Base-by-base conservation (phyloP, 371 early-diverging fungal genomes). In the Entomophthora muscae region DNA sequence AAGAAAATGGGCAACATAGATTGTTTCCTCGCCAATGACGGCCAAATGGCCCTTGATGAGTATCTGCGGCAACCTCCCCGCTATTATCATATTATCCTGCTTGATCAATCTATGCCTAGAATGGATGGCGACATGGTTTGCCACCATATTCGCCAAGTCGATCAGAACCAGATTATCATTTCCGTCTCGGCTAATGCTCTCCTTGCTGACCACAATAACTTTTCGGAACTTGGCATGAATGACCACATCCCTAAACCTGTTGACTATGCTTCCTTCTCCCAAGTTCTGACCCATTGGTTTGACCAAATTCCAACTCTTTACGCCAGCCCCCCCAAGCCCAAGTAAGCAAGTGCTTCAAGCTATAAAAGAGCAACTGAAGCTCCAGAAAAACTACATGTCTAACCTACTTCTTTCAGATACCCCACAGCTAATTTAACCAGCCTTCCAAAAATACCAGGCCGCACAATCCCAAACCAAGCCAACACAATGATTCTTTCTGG, bases 241-340 rank as follows among this genome's bases (percentile, higher is more conserved):
- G 62, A 61, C 26, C 42, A 52, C 27, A 61, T 61, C 3, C 13
- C 52, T 5, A 61, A 61, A 51, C 62, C 62, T 12, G 13, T 61
- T 12, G 27, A 12, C 3, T 42, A 7, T 28, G 3, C 12, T n/a
- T 3, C 13, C 7, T 42, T 61, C 13, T 7, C 32, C 32, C 5
- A 32, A n/a, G 13, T 32, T n/a, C 10, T 61, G 52, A 13, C 5
- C 5, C 32, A 52, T 23, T 61, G 62, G 62, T 22, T 54, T 29
- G 52, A 17, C 26, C 10, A 31, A 32, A n/a, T n/a, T n/a, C n/a
- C n/a, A n/a, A n/a, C n/a, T n/a, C n/a, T n/a, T n/a, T n/a, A n/a
- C n/a, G n/a, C n/a, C n/a, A n/a, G n/a, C n/a, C n/a, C n/a, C n/a
- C n/a, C n/a, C n/a, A n/a, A n/a, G n/a, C n/a, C n/a, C n/a, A n/a